A percentile compares a stretch with the other conserved stretches of the same genome.
Evolutionary conservation across 495 filamentous ascomycete species (phyloP).

Genomic region (Aspergillus diversus): DNA sequence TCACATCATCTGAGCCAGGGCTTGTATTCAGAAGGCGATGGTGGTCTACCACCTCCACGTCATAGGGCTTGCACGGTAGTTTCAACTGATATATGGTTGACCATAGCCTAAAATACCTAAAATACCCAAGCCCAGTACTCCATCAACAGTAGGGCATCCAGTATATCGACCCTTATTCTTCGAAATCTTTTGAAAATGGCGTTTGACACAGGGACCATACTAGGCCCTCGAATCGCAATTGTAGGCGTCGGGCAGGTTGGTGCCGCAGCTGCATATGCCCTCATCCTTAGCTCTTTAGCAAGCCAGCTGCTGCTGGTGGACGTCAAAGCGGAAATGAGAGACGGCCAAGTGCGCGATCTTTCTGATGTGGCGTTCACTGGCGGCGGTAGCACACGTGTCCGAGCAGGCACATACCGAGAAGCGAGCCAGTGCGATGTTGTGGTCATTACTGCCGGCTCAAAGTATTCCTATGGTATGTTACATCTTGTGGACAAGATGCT

Average conservation of each 20-base stretch:
- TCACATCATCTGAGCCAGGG: no score
- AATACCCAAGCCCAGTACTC: no score
- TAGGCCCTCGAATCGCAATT: constrained; percentile 16
- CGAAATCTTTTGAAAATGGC: no score
- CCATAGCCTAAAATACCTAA: no score
- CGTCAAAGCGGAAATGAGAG: constrained; percentile 34
- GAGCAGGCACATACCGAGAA: constrained; percentile 40
- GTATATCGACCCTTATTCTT: no score
- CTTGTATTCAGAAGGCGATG: no score
- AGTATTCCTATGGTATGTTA: constrained; percentile 21
- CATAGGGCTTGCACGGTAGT: no score
- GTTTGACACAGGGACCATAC: no score
- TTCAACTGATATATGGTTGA: no score
- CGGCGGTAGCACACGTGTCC: constrained; percentile 34
- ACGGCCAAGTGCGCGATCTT: constrained; percentile 52
- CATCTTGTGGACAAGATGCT: background rate
- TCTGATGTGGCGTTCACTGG: constrained; percentile 42
- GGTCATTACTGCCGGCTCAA: constrained; percentile 51
- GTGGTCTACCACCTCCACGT: no score
- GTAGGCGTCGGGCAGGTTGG: constrained; percentile 47
- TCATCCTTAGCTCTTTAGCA: constrained; percentile 43
- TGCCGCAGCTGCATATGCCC: constrained; percentile 44
- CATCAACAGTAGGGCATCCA: no score
- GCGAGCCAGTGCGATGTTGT: constrained; percentile 49
- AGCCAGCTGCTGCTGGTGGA: constrained; percentile 50